Evolutionary conservation across 257 asterid genomes (phyloP), one percentile per base, ranked within the genome.

Genomic region (Ajuga chamaepitys): DNA sequence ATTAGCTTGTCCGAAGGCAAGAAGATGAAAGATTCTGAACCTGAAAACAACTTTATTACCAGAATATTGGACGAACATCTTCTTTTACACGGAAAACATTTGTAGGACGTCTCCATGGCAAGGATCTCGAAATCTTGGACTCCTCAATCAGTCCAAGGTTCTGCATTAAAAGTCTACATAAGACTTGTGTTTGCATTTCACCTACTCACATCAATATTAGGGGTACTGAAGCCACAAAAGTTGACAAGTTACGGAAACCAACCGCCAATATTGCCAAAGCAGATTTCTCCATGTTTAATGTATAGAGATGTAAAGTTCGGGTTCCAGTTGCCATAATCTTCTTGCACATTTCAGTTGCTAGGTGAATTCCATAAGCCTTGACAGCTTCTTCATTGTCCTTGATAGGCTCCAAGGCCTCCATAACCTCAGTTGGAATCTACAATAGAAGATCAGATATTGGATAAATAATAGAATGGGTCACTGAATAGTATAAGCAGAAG

Each of bases 361-460:
- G 95, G 89, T 94, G 97, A 77, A 94, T 74, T 37, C 97, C 97
- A 60, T 86, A 94, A 67, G 95, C 96, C 86, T 77, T 94, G 53
- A 94, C 99, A 52, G 99, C 97, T 76, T 94, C 99, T 72, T 94
- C 99, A 61, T 88, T 94, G 80, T 94, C 99, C 83, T 94, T 94
- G 78, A 94, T 94, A 51, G 97, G 96, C 51, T 94, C 99, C 85
- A 94, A 73, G 68, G 99, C 93, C 70, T 90, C 92, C 80, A 75
- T 94, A 71, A 94, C 79, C 81, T 94, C 97, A 64, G 85, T 50
- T 3, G 96, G 97, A 48, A 94, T 78, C 99, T 94, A 74, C 69
- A 70, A 59, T 55, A 13, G 22, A 54, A 20, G 18, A 62, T 60
- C 7, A 66, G 18, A 73, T 5, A 21, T 18, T 66, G n/a, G 32